Base-by-base conservation (phyloP, 164 flowering plant genomes). In the Vitis cinerea region DNA sequence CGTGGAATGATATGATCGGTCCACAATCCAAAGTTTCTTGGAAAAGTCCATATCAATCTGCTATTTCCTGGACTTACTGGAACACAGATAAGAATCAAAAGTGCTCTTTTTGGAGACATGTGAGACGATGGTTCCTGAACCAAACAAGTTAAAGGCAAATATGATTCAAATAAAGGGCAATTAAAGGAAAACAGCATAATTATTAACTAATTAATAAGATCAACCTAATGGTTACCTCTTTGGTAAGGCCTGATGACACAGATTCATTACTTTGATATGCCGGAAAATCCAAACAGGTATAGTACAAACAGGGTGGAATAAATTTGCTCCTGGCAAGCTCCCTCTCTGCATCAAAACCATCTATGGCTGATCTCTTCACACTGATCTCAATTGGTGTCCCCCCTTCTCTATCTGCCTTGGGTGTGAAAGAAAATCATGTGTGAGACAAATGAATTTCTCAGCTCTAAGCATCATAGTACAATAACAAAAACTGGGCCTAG, bases 11-110 rank as follows among this genome's bases (percentile, higher is more conserved):
- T 15, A 62, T 72, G 75, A 62, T 91, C 94, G 17, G 88, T 74
- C 96, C 89, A 88, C 54, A 82, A 63, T 6, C 84, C 84, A 79
- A 89, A 90, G 65, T 94, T 94, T 77, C 98, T 90, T 0, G 94
- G 98, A 73, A 87, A 83, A 10, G 76, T 58, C 90, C 92, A 90
- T 75, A 94, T 90, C 77, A 94, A 70, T 81, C 97, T 87, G 85
- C 96, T 94, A 15, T 81, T 73, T 59, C 98, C 97, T 1, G 98
- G 97, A 77, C 91, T 87, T 44, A 94, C 97, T 15, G 97, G 98
- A 79, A 94, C 60, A 66, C 94, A 90, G 10, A 90, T 75, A 67
- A 94, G 88, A 66, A 92, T 75, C 50, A 90, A 67, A 69, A 85
- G 76, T 14, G 63, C 29, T 73, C 65, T 77, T 68, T 71, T 59